These are phyloP conservation scores for Crithidia acanthocephali DNA, from an alignment of 208 protist genomes.

Conservation along the genomic window DNA sequence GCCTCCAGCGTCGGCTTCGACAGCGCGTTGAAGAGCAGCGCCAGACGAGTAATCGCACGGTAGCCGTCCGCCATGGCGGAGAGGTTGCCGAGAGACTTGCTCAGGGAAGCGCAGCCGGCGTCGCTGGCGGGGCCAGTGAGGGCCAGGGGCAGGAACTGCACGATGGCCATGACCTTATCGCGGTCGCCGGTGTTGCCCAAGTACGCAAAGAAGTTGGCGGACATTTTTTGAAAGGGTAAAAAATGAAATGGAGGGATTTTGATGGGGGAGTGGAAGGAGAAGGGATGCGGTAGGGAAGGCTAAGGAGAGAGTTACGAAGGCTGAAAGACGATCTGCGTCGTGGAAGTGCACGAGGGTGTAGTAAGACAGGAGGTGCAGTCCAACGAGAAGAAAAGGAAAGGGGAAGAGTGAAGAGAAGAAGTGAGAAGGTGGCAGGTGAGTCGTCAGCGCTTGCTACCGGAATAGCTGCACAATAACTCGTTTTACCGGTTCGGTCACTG, in stretches of 20 bases:
- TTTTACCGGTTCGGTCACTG: too few relatives aligned
- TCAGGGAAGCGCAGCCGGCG: conserved; percentile 60
- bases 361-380: neutral
- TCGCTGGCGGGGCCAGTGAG: conserved; percentile 62
- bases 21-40: conserved; percentile 75
- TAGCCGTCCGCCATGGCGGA: conserved; percentile 83
- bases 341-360: neutral
- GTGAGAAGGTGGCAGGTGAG: too few relatives aligned
- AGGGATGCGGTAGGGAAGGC: neutral
- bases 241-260: neutral
- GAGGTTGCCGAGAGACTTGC: conserved; percentile 71
- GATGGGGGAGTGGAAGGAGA: neutral
- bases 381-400: conserved; percentile 14
- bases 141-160: conserved; percentile 84
- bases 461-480: too few relatives aligned
- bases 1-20: conserved; percentile 60
- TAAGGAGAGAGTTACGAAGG: conserved; percentile 1
- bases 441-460: too few relatives aligned
- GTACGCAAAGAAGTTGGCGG: conserved; percentile 59
- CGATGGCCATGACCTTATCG: conserved; percentile 91
- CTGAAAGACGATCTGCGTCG: conserved; percentile 13
- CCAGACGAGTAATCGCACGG: conserved; percentile 88
- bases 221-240: conserved; percentile 34
- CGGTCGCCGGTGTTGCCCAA: conserved; percentile 76
- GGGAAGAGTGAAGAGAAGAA: too few relatives aligned